Base-by-base conservation (phyloP, 805 yeast species). In the Torulaspora gathmanii region DNA sequence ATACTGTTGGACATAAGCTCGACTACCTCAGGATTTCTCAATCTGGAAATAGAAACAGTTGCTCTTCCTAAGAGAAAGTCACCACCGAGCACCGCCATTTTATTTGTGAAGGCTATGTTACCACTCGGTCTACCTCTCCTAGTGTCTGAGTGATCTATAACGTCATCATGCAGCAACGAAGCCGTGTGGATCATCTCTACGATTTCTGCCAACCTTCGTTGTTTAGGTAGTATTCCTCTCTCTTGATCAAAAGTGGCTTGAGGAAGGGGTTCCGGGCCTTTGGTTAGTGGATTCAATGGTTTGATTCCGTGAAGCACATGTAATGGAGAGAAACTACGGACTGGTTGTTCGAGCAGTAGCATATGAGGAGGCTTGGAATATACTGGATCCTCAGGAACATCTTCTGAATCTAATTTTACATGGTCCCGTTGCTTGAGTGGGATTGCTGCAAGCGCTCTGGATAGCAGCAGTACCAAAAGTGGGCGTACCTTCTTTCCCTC, bases 161-260 rank as follows among this genome's bases (percentile, higher is more conserved):
- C 99, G 65, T 93, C 99, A 68, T 93, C 99, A 65, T 93, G 99
- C 44, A 93, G 74, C 52, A 93, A 70, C 10, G 95, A 85, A 3
- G 99, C 98, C 1, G 98, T 93, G 65, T 93, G 99, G 53, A 93
- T 93, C 95, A 93, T 86, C 68, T 93, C 99, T 8, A 91, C 96
- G 57, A 93, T 91, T 69, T 93, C 99, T 1, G 99, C 98, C 44
- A 93, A 73, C 47, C 99, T 76, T 53, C 98, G 75, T 69, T 93
- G 99, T 55, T 93, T 89, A 37, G 99, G 98, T 47, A 91, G 71
- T 40, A 93, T 87, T 1, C 96, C 96, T 45, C 78, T 70, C 12
- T 73, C 67, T 49, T 77, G 78, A 40, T 77, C 76, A 46, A 68
- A 70, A 13, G 54, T 55, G 13, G 44, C 44, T 37, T 78, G 72